A percentile compares a stretch with the other conserved stretches of the same genome.
phyloP scores from a whole-genome alignment of 1,139 yeast species.

The Hyphopichia wangnamkhiaoensis region DNA sequence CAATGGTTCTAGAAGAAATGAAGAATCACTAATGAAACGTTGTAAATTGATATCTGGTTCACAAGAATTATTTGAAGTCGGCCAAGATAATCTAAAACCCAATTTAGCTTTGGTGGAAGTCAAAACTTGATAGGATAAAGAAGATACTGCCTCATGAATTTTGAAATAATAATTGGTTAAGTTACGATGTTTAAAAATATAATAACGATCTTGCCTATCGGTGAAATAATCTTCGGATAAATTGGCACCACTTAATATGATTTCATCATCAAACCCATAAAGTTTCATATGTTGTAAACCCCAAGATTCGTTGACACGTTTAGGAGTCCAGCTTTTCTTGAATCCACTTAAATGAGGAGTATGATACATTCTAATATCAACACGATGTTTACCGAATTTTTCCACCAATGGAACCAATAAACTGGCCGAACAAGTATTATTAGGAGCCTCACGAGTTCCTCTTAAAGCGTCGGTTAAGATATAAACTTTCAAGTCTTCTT shows the following conservation, averaged over 20 bases:
- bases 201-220: constrained; percentile 94
- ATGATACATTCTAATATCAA: constrained; percentile 81
- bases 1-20: constrained; percentile 57
- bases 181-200: constrained; percentile 57
- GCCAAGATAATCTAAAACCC: constrained; percentile 73
- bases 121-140: constrained; percentile 64
- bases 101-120: constrained; percentile 38
- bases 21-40: constrained; percentile 60
- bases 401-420: constrained; percentile 67
- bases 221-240: constrained; percentile 89
- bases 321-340: constrained; percentile 67
- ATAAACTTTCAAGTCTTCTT: constrained; percentile 64
- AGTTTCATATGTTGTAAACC: constrained; percentile 98
- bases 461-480: constrained; percentile 85
- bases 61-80: constrained; percentile 64
- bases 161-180: constrained; percentile 73
- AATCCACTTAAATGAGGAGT: constrained; percentile 84
- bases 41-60: constrained; percentile 68
- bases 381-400: constrained; percentile 66
- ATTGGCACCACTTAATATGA: constrained; percentile 89
- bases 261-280: constrained; percentile 91
- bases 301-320: constrained; percentile 83
- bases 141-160: constrained; percentile 65
- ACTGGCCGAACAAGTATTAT: constrained; percentile 67
- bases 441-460: constrained; percentile 92